Conservation (phyloP, 2,329 filamentous ascomycete species). For the Cadophora sp. region DNA sequence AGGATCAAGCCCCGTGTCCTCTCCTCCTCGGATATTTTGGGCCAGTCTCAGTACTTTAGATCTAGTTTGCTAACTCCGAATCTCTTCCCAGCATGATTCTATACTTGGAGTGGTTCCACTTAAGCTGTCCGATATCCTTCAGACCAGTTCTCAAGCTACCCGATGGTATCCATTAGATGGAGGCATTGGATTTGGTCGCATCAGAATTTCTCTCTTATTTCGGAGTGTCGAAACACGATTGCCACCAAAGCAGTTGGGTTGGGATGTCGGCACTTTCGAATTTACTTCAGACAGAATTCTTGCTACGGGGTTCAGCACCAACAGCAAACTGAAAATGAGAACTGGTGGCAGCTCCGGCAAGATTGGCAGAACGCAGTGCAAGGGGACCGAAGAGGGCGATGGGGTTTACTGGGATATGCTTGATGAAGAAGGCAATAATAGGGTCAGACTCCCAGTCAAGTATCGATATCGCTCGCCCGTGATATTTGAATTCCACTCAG, state of each 20-base stretch:
- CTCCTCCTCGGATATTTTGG: not conserved
- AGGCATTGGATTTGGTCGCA: conserved; percentile 88
- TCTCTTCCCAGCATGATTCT: conserved; percentile 75
- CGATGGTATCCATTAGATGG: conserved; percentile 98
- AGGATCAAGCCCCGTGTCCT: not conserved
- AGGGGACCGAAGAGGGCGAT: conserved; percentile 63
- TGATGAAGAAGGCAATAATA: conserved; percentile 54
- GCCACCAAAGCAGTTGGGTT: conserved; percentile 85
- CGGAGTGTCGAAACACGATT: conserved; percentile 86
- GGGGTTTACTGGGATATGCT: conserved; percentile 65
- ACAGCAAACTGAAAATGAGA: conserved; percentile 76
- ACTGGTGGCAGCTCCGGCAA: conserved; percentile 84
- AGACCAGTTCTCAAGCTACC: conserved; percentile 78
- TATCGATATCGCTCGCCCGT: conserved; percentile 89
- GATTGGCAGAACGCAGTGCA: conserved; percentile 69
- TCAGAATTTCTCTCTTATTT: conserved; percentile 89
- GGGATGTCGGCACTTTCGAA: conserved; percentile 95
- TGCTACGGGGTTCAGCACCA: conserved; percentile 65
- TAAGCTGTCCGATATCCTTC: conserved; percentile 85
- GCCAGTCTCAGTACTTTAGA: not conserved
- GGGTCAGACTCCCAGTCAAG: conserved; percentile 81
- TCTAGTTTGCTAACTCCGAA: not conserved
- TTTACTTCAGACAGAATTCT: conserved; percentile 76
- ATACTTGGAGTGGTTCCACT: conserved; percentile 92
- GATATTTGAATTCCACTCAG: conserved; percentile 82